Evolutionary conservation across 345 rosid species (phyloP).

Genomic region (Boechera retrofracta): DNA sequence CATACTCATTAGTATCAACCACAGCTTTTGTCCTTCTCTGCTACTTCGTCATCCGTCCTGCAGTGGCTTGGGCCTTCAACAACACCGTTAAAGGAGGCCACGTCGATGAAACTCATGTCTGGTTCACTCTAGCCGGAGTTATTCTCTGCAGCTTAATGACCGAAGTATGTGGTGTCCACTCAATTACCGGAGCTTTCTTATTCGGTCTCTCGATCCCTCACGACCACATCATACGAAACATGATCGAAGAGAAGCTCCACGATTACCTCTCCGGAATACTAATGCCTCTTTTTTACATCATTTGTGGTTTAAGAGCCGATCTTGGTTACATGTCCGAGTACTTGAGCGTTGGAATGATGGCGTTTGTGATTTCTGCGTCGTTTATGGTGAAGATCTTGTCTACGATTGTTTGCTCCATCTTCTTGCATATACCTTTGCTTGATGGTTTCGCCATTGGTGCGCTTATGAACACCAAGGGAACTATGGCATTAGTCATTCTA

Average conservation of each 20-base stretch:
- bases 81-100: constrained; percentile 41
- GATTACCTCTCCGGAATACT: constrained; percentile 50
- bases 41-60: constrained; percentile 52
- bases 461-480: constrained; percentile 77
- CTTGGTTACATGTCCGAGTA: background rate
- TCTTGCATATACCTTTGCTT: constrained; percentile 40
- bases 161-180: constrained; percentile 56
- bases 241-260: constrained; percentile 53
- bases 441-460: constrained; percentile 57
- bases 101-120: constrained; percentile 49
- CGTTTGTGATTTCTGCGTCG: constrained; percentile 29
- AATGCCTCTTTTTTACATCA: constrained; percentile 60
- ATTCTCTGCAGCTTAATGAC: constrained; percentile 53
- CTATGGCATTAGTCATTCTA: constrained; percentile 55
- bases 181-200: constrained; percentile 67
- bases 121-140: constrained; percentile 54
- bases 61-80: constrained; percentile 46
- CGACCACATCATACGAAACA: constrained; percentile 42
- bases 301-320: constrained; percentile 50
- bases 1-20: constrained; percentile 33
- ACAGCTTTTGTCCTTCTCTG: constrained; percentile 41
- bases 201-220: constrained; percentile 67
- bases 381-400: constrained; percentile 52
- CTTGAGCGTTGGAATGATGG: background rate
- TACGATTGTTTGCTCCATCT: constrained; percentile 44